A percentile compares a stretch with the other conserved stretches of the same genome.
Evolutionary conservation across 352 stramenopile genomes (phyloP).

Genomic region (Discostella stelligera): DNA sequence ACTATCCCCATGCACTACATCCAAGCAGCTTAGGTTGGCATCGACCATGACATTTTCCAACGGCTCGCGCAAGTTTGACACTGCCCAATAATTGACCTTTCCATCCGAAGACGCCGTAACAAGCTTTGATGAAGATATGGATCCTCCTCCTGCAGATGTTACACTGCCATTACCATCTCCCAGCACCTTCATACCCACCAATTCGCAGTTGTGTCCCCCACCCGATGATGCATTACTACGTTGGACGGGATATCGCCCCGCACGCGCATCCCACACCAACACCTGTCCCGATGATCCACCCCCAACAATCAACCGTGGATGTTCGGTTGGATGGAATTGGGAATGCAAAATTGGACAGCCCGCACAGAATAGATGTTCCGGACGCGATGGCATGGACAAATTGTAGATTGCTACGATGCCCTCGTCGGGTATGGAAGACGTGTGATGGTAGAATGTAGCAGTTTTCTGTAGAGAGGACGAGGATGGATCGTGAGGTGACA

Average conservation of each 20-base stretch:
- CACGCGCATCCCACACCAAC: conserved; percentile 77
- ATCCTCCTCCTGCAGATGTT: not conserved
- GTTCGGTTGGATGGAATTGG: conserved; percentile 77
- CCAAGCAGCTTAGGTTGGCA: conserved; percentile 72
- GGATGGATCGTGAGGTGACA: conserved; percentile 62
- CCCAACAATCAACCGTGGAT: conserved; percentile 66
- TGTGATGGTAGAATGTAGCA: conserved; percentile 1
- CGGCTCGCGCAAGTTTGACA: conserved; percentile 73
- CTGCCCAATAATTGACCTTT: conserved; percentile 76
- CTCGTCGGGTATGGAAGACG: conserved; percentile 29
- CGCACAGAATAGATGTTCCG: conserved; percentile 79
- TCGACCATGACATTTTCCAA: conserved; percentile 64
- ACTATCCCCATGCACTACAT: conserved; percentile 41
- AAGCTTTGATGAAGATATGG: conserved; percentile 46
- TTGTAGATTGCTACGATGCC: conserved; percentile 64
- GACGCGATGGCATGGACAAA: conserved; percentile 71
- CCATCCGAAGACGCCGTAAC: conserved; percentile 70
- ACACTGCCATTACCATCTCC: conserved; percentile 5
- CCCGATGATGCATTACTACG: conserved; percentile 50
- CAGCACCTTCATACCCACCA: conserved; percentile 49
- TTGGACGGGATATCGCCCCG: conserved; percentile 77
- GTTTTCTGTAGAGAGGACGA: conserved; percentile 56
- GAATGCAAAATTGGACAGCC: conserved; percentile 68
- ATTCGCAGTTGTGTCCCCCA: conserved; percentile 66
- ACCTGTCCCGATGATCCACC: conserved; percentile 73